Percentiles rank a stretch among this genome's conserved stretches.
Evolutionary conservation across 1,139 yeast species (phyloP).

Genomic region (Suhomyces anneliseae): DNA sequence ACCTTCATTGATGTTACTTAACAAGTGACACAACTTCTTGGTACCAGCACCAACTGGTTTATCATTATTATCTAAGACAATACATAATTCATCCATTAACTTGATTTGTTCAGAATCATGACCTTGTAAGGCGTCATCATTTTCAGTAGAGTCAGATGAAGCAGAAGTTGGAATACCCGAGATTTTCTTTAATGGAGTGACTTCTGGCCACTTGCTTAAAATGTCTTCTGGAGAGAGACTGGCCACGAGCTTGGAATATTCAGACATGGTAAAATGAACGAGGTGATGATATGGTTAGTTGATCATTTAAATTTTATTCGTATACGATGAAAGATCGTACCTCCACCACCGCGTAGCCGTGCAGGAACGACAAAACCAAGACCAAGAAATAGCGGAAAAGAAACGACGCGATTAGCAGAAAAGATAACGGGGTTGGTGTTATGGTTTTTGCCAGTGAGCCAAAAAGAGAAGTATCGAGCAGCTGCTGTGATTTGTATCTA

Average conservation of each 20-base stretch:
- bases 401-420: too few species aligned
- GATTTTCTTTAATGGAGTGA: constrained; percentile 51
- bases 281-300: too few species aligned
- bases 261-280: constrained; percentile 15
- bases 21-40: constrained; percentile 86
- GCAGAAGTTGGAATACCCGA: constrained; percentile 46
- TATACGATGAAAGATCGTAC: too few species aligned
- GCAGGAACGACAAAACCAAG: too few species aligned
- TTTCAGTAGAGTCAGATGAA: constrained; percentile 19
- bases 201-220: constrained; percentile 52
- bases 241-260: constrained; percentile 55
- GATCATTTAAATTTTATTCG: background rate
- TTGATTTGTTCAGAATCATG: constrained; percentile 93
- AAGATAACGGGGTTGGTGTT: too few species aligned
- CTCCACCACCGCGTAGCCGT: too few species aligned
- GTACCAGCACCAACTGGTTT: constrained; percentile 90
- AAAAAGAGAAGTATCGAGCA: too few species aligned
- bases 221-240: constrained; percentile 50
- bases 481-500: too few species aligned
- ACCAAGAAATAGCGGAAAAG: too few species aligned
- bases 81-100: constrained; percentile 95
- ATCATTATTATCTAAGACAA: constrained; percentile 86
- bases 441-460: too few species aligned
- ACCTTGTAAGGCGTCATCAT: constrained; percentile 59
- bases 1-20: constrained; percentile 83